Percentiles rank a stretch among this genome's conserved stretches.
phyloP scores from a whole-genome alignment of 768 basidiomycete species.

The Leccinum truebloodii region DNA sequence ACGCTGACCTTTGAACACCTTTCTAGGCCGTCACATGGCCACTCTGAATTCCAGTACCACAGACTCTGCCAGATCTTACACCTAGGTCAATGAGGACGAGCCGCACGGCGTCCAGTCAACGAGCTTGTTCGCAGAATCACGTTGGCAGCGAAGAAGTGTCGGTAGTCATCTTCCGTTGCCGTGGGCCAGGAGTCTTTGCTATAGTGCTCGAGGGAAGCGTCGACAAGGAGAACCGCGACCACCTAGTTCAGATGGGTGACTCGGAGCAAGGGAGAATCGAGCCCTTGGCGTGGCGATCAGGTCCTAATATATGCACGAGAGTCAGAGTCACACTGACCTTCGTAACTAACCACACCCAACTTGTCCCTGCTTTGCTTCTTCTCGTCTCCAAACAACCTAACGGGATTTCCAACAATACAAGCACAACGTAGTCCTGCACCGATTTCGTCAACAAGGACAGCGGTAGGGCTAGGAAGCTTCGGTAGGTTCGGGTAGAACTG shows the following conservation, averaged over 20 bases:
- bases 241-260: slow-evolving; percentile 73
- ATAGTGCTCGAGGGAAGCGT: slow-evolving; percentile 57
- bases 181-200: slow-evolving; percentile 45
- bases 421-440: slow-evolving; percentile 86
- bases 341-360: slow-evolving; percentile 86
- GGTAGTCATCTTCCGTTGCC: slow-evolving; percentile 27
- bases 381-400: slow-evolving; percentile 81
- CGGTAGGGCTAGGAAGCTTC: slow-evolving; percentile 62
- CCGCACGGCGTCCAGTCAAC: slow-evolving; percentile 65
- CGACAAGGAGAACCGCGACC: slow-evolving; percentile 83
- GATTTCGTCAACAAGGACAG: slow-evolving; percentile 79
- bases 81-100: slow-evolving; percentile 77
- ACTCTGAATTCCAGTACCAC: no score
- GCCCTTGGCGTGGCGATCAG: slow-evolving; percentile 13
- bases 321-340: slow-evolving; percentile 54
- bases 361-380: slow-evolving; percentile 88
- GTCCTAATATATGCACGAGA: not conserved
- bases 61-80: no score
- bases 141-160: slow-evolving; percentile 8
- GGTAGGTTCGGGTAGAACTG: slow-evolving; percentile 76
- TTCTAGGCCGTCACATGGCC: no score
- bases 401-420: slow-evolving; percentile 65
- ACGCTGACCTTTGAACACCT: no score
- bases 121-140: slow-evolving; percentile 40
- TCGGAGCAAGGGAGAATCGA: slow-evolving; percentile 65